Evolutionary conservation across 148 eudicot genomes (phyloP).

Genomic region (Silene latifolia): DNA sequence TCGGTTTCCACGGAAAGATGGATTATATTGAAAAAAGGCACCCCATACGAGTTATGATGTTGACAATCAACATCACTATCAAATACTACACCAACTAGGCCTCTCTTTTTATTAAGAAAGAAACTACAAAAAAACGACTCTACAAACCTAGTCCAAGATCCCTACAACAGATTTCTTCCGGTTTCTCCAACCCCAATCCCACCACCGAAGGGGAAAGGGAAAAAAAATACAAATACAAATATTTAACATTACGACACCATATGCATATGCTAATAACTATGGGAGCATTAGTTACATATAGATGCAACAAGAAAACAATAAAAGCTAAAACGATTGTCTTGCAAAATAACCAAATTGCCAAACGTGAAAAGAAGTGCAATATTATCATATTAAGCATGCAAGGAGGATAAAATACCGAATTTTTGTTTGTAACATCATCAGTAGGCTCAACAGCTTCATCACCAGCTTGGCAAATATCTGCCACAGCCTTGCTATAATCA

Average conservation of each 20-base stretch:
- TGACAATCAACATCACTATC: background rate
- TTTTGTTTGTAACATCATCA: constrained; percentile 36
- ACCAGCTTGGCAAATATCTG: constrained; percentile 36
- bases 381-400: background rate
- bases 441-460: constrained; percentile 27
- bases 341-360: constrained; percentile 35
- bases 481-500: constrained; percentile 56
- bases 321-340: background rate
- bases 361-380: background rate
- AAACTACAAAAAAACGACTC: background rate
- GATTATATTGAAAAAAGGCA: no score
- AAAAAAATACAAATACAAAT: background rate
- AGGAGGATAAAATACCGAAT: constrained; percentile 36
- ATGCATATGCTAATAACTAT: background rate
- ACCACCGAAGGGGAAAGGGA: background rate
- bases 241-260: background rate
- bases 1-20: background rate
- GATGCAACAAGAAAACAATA: background rate
- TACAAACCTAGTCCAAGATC: background rate
- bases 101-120: background rate
- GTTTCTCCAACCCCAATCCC: background rate
- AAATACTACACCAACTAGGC: background rate
- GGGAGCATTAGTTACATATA: background rate
- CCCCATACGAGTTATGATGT: no score
- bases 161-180: background rate